Base-by-base conservation (phyloP, 306 rosid species). In the Myrica gale region DNA sequence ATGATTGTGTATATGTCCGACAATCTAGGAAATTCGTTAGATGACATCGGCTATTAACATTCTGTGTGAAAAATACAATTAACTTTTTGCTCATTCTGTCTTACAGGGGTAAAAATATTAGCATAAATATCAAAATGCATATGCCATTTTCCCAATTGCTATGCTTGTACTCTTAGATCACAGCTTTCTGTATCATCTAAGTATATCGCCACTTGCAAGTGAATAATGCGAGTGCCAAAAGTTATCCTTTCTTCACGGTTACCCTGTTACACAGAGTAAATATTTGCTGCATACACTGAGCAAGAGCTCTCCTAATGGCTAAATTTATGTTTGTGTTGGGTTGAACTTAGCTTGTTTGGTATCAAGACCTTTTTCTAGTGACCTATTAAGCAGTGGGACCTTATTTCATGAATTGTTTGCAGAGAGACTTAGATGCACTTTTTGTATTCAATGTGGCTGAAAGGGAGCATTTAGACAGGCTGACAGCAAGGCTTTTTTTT, bases 401-500 rank as follows among this genome's bases (percentile, higher is more conserved):
- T n/a, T 78, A 6, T 58, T 74, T 51, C 5, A 62, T 61, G 21
- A 13, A 51, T 75, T 45, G n/a, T 74, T 75, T 82, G 80, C 92
- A 92, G 98, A 89, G 90, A 84, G 97, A 95, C 81, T 73, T 90
- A 69, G 92, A 80, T 80, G 85, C 91, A 56, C 96, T 92, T 62
- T 92, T 74, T 83, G 90, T 89, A 68, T 92, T 85, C 74, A 82
- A 79, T 81, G 97, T 90, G 78, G 69, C 89, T 79, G 97, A 92
- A 68, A 81, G 93, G 79, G 98, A 92, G 47, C 68, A 76, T 81
- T 88, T 95, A 55, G 97, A 95, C 85, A 87, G 95, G 82, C 91
- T 95, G 52, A 95, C 96, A 21, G 98, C 97, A 12, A 89, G 89
- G 87, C 88, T 95, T n/a, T n/a, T n/a, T n/a, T n/a, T n/a, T n/a